A percentile compares a stretch with the other conserved stretches of the same genome.
These are phyloP conservation scores for Marasmius fiardii DNA, from an alignment of 1,284 basidiomycete genomes.

Conservation along the genomic window DNA sequence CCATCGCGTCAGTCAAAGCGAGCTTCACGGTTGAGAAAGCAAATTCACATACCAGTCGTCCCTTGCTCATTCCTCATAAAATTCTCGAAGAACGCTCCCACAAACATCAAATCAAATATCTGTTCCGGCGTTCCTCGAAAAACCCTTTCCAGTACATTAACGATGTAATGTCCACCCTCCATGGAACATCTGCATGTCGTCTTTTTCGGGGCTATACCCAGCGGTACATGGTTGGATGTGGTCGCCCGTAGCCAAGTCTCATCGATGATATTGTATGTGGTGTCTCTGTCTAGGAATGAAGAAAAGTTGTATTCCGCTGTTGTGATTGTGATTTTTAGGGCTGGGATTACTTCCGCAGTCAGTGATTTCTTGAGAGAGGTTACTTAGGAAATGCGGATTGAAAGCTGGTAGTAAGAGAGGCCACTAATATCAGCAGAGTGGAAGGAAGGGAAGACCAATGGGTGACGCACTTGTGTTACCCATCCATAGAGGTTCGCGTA, in stretches of 20 bases:
- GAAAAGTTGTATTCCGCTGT: no score
- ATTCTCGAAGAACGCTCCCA: slow-evolving; percentile 92
- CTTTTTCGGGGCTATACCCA: slow-evolving; percentile 30
- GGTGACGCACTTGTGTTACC: no score
- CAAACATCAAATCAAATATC: slow-evolving; percentile 95
- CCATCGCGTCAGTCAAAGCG: no score
- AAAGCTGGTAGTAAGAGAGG: no score
- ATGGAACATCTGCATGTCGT: slow-evolving; percentile 79
- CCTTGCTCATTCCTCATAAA: slow-evolving; percentile 91
- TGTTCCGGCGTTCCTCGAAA: slow-evolving; percentile 91
- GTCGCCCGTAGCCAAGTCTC: slow-evolving; percentile 70
- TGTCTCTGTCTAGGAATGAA: slow-evolving; percentile 25
- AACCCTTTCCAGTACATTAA: slow-evolving; percentile 74
- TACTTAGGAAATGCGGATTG: no score
- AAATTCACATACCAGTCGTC: slow-evolving; percentile 64
- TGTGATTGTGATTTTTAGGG: no score
- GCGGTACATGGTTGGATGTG: background rate
- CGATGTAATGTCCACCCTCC: slow-evolving; percentile 69
- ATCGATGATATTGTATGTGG: slow-evolving; percentile 92
- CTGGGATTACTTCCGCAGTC: no score
- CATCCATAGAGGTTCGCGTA: no score
- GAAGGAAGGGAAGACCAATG: no score
- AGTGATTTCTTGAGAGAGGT: no score
- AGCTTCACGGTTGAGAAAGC: no score
- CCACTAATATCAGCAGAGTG: no score